These are phyloP conservation scores for Boletus smithii DNA, from an alignment of 1,284 basidiomycete genomes.

Conservation along the genomic window DNA sequence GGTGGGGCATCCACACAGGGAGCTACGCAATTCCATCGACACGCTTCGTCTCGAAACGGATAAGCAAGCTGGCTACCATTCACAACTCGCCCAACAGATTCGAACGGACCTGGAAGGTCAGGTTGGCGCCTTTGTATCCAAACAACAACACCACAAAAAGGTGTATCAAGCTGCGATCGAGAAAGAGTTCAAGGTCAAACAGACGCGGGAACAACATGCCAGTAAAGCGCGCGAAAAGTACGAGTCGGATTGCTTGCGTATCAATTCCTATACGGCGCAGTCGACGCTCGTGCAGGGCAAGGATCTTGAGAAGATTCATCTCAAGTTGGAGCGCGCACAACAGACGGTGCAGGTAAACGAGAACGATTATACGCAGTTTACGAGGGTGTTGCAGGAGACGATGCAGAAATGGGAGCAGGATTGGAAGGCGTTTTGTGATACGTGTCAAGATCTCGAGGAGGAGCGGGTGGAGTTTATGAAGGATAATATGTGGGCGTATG, in stretches of 20 bases:
- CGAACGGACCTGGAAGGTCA: slow-evolving; percentile 76
- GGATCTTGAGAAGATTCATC: slow-evolving; percentile 87
- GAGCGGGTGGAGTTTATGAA: slow-evolving; percentile 92
- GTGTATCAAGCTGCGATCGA: slow-evolving; percentile 73
- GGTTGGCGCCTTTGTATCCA: slow-evolving; percentile 58
- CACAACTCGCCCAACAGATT: slow-evolving; percentile 70
- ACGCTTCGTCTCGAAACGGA: slow-evolving; percentile 82
- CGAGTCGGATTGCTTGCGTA: slow-evolving; percentile 89
- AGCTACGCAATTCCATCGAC: slow-evolving; percentile 76
- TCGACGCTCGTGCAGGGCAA: slow-evolving; percentile 90
- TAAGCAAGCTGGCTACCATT: slow-evolving; percentile 70
- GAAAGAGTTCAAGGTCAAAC: slow-evolving; percentile 85
- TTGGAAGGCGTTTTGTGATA: slow-evolving; percentile 93
- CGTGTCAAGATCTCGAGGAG: slow-evolving; percentile 94
- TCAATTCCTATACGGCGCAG: slow-evolving; percentile 96
- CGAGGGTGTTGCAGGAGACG: slow-evolving; percentile 79
- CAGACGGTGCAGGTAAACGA: slow-evolving; percentile 89
- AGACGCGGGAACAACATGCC: slow-evolving; percentile 80
- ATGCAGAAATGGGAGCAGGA: slow-evolving; percentile 86
- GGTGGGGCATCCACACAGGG: slow-evolving; percentile 44
- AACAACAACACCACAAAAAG: slow-evolving; percentile 76
- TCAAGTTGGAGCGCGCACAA: slow-evolving; percentile 86
- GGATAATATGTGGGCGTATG: slow-evolving; percentile 94
- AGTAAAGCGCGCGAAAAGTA: slow-evolving; percentile 91
- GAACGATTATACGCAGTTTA: slow-evolving; percentile 87